Conservation (phyloP, 2,329 filamentous ascomycete species). For the Celoporthe dispersa region DNA sequence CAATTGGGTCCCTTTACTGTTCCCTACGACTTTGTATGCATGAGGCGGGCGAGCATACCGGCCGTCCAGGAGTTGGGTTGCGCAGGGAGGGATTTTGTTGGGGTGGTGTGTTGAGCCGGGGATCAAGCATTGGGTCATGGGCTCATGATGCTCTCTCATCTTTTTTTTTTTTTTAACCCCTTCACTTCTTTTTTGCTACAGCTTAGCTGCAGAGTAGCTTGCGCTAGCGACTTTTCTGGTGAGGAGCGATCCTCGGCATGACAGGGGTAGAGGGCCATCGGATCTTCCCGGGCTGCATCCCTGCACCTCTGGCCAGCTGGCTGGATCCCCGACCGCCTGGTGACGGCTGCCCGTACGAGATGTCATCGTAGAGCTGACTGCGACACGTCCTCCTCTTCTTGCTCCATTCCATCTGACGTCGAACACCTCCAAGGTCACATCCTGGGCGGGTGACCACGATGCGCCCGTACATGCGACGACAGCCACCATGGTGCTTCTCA, state of each 20-base stretch:
- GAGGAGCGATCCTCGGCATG: slow-evolving; percentile 12
- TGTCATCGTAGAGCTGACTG: neutral
- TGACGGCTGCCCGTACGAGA: neutral
- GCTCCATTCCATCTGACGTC: neutral
- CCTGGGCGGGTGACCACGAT: neutral
- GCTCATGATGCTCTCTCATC: slow-evolving; percentile 25
- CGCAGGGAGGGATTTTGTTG: slow-evolving; percentile 11
- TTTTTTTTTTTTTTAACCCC: slow-evolving; percentile 30
- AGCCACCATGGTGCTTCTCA: slow-evolving; percentile 71
- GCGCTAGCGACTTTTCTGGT: slow-evolving; percentile 11
- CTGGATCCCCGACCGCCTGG: neutral
- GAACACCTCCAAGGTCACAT: neutral
- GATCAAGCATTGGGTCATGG: slow-evolving; percentile 1
- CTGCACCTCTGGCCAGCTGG: neutral
- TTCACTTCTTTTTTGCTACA: slow-evolving; percentile 23
- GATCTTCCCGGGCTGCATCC: slow-evolving; percentile 1
- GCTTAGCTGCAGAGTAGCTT: slow-evolving; percentile 3
- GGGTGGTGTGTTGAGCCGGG: slow-evolving; percentile 12
- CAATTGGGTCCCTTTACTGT: slow-evolving; percentile 38
- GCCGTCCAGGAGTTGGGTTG: neutral
- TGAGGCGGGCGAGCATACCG: slow-evolving; percentile 11
- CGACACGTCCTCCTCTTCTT: neutral
- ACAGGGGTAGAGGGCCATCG: slow-evolving; percentile 1
- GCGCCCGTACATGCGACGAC: neutral
- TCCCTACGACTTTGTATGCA: slow-evolving; percentile 25